Base-by-base conservation (phyloP, 495 filamentous ascomycete genomes). In the Lasiosphaeriaceae sp. region DNA sequence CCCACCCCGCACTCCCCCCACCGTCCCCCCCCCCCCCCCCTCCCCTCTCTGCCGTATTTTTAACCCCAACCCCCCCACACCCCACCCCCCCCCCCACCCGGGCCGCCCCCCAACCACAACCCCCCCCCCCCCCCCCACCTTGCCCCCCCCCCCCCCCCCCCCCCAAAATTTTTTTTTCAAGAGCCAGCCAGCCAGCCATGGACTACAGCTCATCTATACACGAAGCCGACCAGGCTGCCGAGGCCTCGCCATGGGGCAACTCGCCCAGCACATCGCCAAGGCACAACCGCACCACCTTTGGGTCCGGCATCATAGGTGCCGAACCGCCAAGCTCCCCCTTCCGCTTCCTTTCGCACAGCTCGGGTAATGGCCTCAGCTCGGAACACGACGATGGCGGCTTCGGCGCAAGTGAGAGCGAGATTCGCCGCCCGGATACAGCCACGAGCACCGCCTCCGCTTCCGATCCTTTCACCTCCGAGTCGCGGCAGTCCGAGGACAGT, bases 131-230 rank as follows among this genome's bases (percentile, higher is more conserved):
- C 21, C 16, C 45, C 29, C 50, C 53, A 56, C 56, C 55, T 53
- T 1, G 50, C 45, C 22, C 26, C 47, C 20, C 26, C 17, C 21
- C 41, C 21, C 52, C 14, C 46, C 17, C 20, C 55, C 24, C 8
- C 14, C 34, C 8, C 34, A 37, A 14, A 14, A 8, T 14, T 37
- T 37, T 37, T 37, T 37, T 37, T 37, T 37, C 34, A 37, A 37
- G 9, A 37, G 8, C 34, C 9, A 55, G 26, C 9, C 7, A 23
- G 6, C 29, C 58, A 49, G 68, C 51, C 48, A 96, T 96, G 91
- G 91, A 96, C 72, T 96, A 94, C 73, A 90, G 90, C 50, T 71
- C 86, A 52, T 80, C 90, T 23, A 83, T 88, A 65, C 72, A 83
- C 62, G 90, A 94, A 70, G 83, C 84, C 14, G 88, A 92, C 8